Percentiles rank a stretch among this genome's conserved stretches.
These are phyloP conservation scores for Myxozyma lipomycoides DNA, from an alignment of 805 yeast species.

Conservation along the genomic window DNA sequence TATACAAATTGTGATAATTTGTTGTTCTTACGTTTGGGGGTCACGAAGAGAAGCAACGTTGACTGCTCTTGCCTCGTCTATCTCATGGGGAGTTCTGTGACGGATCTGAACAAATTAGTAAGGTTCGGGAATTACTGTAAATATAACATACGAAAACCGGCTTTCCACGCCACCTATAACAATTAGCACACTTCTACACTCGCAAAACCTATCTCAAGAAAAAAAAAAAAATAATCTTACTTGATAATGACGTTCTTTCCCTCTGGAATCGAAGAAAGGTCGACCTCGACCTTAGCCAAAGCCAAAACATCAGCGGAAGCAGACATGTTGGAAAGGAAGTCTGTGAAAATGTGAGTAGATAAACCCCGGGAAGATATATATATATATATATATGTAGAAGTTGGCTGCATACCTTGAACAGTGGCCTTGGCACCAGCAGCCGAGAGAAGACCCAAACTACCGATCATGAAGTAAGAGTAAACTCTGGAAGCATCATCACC, in stretches of 20 bases:
- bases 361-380: too few species aligned
- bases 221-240: constrained; percentile 29
- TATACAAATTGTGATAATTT: neutral
- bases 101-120: constrained; percentile 50
- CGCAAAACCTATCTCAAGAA: too few species aligned
- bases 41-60: constrained; percentile 80
- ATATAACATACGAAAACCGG: constrained; percentile 64
- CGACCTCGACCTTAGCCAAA: constrained; percentile 98
- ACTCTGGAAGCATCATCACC: constrained; percentile 76
- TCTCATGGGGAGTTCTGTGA: constrained; percentile 93
- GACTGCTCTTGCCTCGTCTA: constrained; percentile 85
- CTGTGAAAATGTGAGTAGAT: too few species aligned
- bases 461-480: constrained; percentile 95
- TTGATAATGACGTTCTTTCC: constrained; percentile 97
- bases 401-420: constrained; percentile 41
- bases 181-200: neutral
- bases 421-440: constrained; percentile 94
- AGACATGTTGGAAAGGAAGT: constrained; percentile 82
- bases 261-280: constrained; percentile 86
- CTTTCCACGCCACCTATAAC: constrained; percentile 86
- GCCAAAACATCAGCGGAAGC: constrained; percentile 99
- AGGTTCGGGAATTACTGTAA: neutral
- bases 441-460: constrained; percentile 79
- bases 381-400: neutral
- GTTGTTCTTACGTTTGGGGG: constrained; percentile 56